These are phyloP conservation scores for Onygenales sp. DNA, from an alignment of 2,329 filamentous ascomycete genomes.

Conservation along the genomic window DNA sequence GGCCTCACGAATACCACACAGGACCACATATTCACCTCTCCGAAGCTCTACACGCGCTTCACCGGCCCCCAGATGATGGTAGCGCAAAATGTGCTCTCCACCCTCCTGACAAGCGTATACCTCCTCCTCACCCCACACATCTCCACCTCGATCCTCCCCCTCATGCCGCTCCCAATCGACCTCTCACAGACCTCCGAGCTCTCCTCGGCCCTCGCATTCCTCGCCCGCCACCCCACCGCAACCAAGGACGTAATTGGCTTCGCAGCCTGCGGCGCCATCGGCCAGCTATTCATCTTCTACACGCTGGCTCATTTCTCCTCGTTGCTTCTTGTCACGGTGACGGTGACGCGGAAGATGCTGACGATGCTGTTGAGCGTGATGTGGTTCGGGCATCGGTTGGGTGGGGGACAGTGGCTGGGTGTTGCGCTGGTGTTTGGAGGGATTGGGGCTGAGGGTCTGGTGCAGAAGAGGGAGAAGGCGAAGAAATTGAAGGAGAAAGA, in stretches of 20 bases:
- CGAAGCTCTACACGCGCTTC: slow-evolving; percentile 60
- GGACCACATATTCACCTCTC: slow-evolving; percentile 75
- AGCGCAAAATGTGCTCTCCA: slow-evolving; percentile 84
- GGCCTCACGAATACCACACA: slow-evolving; percentile 94
- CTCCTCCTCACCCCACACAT: slow-evolving; percentile 71
- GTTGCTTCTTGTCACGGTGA: slow-evolving; percentile 87
- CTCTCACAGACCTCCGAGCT: slow-evolving; percentile 64
- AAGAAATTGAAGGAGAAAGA: slow-evolving; percentile 61
- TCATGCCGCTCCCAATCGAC: slow-evolving; percentile 54
- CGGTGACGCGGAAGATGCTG: slow-evolving; percentile 96
- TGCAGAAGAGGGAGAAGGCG: slow-evolving; percentile 73
- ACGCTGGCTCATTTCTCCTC: slow-evolving; percentile 88
- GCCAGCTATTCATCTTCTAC: slow-evolving; percentile 96
- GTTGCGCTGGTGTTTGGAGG: slow-evolving; percentile 90
- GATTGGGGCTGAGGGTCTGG: slow-evolving; percentile 79
- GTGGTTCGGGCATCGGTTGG: slow-evolving; percentile 83
- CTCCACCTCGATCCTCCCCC: slow-evolving; percentile 54
- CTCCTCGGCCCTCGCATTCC: slow-evolving; percentile 66
- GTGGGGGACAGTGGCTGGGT: slow-evolving; percentile 85
- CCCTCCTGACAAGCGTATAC: slow-evolving; percentile 65
- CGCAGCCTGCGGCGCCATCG: slow-evolving; percentile 78
- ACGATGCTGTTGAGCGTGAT: slow-evolving; percentile 96
- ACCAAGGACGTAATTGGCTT: slow-evolving; percentile 86
- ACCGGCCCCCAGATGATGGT: slow-evolving; percentile 99
- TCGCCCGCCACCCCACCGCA: slow-evolving; percentile 68